Percentiles rank a stretch among this genome's conserved stretches.
Evolutionary conservation across 768 basidiomycete genomes (phyloP).

Genomic region (Filobasidium floriforme): DNA sequence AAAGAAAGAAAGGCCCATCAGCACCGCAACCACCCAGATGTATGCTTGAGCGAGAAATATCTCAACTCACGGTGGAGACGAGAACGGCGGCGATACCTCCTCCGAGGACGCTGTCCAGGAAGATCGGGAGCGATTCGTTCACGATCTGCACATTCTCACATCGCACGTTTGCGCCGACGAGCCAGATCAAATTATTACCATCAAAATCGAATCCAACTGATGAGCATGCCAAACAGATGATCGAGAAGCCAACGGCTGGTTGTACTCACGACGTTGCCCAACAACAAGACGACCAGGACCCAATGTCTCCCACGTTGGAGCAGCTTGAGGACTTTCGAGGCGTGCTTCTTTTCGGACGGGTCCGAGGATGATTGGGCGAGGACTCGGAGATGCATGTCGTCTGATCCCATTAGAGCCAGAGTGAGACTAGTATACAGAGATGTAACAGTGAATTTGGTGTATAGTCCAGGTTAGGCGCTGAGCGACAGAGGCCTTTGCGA

Average conservation of each 20-base stretch:
- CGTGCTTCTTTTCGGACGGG: conserved; percentile 52
- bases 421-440: no score
- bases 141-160: conserved; percentile 29
- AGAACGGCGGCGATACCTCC: conserved; percentile 49
- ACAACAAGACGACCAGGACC: conserved; percentile 85
- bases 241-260: neutral
- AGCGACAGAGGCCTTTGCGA: no score
- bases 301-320: conserved; percentile 70
- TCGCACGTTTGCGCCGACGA: neutral
- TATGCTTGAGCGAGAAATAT: neutral
- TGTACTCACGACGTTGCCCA: conserved; percentile 64
- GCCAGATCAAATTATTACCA: no score
- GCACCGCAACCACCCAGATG: neutral
- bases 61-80: conserved; percentile 35
- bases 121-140: conserved; percentile 49
- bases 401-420: conserved; percentile 86
- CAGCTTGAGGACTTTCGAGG: conserved; percentile 50
- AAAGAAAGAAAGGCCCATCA: neutral
- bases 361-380: conserved; percentile 75
- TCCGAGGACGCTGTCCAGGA: conserved; percentile 47
- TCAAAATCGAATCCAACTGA: neutral
- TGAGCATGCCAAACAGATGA: neutral
- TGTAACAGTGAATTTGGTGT: no score
- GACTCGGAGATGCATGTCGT: conserved; percentile 82
- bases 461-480: no score